Percentiles rank a stretch among this genome's conserved stretches.
Conservation (phyloP, 768 basidiomycete genomes). For the Mycena belliarum region DNA sequence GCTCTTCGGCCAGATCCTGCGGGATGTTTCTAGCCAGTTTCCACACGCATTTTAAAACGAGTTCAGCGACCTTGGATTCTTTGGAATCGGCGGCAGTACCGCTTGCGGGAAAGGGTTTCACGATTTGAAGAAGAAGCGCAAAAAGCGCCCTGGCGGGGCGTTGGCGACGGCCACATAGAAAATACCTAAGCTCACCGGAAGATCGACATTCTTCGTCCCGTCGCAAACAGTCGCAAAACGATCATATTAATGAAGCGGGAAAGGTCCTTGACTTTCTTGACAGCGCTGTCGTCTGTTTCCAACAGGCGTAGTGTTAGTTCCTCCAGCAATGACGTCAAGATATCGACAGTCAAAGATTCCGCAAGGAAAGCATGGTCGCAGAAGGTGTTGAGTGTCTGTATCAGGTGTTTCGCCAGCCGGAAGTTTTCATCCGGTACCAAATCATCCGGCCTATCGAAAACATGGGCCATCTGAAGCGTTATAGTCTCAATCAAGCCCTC, state of each 20-base stretch:
- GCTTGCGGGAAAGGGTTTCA: conserved; percentile 79
- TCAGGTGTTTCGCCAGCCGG: conserved; percentile 94
- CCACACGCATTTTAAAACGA: conserved; percentile 97
- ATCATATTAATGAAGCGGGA: conserved; percentile 99
- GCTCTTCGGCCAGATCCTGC: conserved; percentile 79
- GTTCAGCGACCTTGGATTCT: conserved; percentile 86
- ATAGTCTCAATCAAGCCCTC: conserved; percentile 89
- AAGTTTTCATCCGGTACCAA: conserved; percentile 79
- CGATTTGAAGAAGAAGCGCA: conserved; percentile 75
- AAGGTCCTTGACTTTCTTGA: conserved; percentile 87
- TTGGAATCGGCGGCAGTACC: conserved; percentile 74
- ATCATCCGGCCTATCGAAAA: conserved; percentile 82
- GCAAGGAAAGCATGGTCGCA: conserved; percentile 89
- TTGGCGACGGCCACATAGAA: conserved; percentile 14
- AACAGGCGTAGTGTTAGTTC: conserved; percentile 89
- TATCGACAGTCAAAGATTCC: conserved; percentile 82
- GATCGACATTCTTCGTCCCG: conserved; percentile 85
- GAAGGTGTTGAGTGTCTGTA: conserved; percentile 93
- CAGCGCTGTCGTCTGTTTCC: conserved; percentile 86
- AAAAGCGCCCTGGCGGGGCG: conserved; percentile 64
- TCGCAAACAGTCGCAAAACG: conserved; percentile 89
- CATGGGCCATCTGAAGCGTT: conserved; percentile 87
- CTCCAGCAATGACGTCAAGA: conserved; percentile 83
- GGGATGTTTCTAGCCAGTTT: conserved; percentile 94
- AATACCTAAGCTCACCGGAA: conserved; percentile 64